Evolutionary conservation across 208 protist species (phyloP).

Genomic region (Tetramitus jugosus): DNA sequence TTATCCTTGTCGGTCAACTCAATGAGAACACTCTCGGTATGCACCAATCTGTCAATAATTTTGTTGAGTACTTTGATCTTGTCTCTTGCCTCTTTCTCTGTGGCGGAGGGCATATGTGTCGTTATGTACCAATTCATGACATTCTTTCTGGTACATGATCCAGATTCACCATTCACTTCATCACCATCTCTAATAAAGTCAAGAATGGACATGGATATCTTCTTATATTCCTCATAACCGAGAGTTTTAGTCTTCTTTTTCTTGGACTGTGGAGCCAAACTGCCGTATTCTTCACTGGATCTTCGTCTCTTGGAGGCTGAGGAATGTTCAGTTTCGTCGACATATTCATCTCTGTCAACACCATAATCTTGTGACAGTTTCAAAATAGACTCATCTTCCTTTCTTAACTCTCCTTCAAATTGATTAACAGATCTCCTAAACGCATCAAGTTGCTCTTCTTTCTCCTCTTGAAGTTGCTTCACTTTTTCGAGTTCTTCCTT

Average conservation of each 20-base stretch:
- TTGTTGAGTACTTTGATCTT: not conserved
- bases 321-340: not conserved
- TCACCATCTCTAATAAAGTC: not conserved
- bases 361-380: not conserved
- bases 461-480: not conserved
- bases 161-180: not conserved
- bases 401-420: no score
- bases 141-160: not conserved
- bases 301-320: not conserved
- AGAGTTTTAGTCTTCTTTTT: not conserved
- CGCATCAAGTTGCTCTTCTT: not conserved
- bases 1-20: not conserved
- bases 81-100: not conserved
- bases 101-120: not conserved
- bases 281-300: not conserved
- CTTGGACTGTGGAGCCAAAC: not conserved
- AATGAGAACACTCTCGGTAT: not conserved
- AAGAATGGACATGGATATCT: not conserved
- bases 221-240: not conserved
- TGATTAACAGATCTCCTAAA: no score
- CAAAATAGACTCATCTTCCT: no score
- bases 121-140: not conserved
- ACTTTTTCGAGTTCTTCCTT: not conserved
- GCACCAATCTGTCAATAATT: not conserved
- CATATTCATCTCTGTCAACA: not conserved